Evolutionary conservation across 495 filamentous ascomycete species (phyloP).

Genomic region (Penicillium bovifimosum): DNA sequence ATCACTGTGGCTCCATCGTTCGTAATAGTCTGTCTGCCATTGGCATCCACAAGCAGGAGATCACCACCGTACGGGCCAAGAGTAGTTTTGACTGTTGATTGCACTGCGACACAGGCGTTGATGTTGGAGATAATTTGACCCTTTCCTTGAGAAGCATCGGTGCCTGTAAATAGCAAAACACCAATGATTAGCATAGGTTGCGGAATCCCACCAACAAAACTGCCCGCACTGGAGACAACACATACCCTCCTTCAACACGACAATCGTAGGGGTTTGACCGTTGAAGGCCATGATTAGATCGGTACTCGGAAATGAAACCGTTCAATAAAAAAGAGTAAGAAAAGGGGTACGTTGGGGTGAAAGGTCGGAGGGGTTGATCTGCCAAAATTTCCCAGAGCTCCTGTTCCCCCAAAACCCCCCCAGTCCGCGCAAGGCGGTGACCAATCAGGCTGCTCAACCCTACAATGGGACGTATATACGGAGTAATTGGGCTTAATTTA

Average conservation of each 20-base stretch:
- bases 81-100: conserved; percentile 90
- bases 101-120: conserved; percentile 96
- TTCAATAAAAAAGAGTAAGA: conserved; percentile 13
- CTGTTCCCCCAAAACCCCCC: conserved; percentile 24
- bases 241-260: conserved; percentile 95
- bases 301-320: conserved; percentile 16
- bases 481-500: not conserved
- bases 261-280: conserved; percentile 96
- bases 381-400: conserved; percentile 49
- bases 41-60: conserved; percentile 88
- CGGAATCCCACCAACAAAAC: conserved; percentile 24
- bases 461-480: not conserved
- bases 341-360: conserved; percentile 21
- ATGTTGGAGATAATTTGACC: conserved; percentile 98
- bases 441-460: conserved; percentile 27
- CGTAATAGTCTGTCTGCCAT: conserved; percentile 94
- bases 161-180: conserved; percentile 53
- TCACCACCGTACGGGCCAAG: conserved; percentile 98
- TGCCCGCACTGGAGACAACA: conserved; percentile 31
- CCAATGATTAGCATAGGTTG: conserved; percentile 19
- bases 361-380: conserved; percentile 31
- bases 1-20: conserved; percentile 99
- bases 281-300: conserved; percentile 78
- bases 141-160: conserved; percentile 93
- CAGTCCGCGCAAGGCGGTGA: conserved; percentile 34